Evolutionary conservation across 352 stramenopile genomes (phyloP).

Genomic region (Phytopythium sindhum): DNA sequence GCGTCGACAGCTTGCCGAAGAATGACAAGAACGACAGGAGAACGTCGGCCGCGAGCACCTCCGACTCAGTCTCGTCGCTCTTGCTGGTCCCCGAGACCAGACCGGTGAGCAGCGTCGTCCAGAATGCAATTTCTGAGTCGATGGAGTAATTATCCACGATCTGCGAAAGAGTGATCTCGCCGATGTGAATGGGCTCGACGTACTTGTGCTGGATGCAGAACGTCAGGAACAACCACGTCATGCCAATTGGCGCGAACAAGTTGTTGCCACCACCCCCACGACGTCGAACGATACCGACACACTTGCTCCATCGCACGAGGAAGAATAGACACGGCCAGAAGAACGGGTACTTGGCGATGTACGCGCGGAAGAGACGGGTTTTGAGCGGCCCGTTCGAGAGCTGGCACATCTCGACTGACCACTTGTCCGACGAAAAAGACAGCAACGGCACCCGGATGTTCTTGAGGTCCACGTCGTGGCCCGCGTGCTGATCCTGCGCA

Average conservation of each 20-base stretch:
- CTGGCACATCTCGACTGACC: conserved; percentile 63
- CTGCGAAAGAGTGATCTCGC: conserved; percentile 25
- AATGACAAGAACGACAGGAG: conserved; percentile 55
- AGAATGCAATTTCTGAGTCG: conserved; percentile 66
- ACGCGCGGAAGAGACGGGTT: conserved; percentile 62
- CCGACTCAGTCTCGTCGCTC: conserved; percentile 8
- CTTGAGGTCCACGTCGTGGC: conserved; percentile 34
- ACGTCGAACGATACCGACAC: conserved; percentile 56
- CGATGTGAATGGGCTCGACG: conserved; percentile 34
- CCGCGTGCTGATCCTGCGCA: conserved; percentile 1
- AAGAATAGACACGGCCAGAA: conserved; percentile 77
- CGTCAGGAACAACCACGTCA: conserved; percentile 70
- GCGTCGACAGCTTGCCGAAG: conserved; percentile 55
- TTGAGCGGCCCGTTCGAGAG: conserved; percentile 62
- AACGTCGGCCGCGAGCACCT: conserved; percentile 37
- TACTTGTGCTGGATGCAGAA: conserved; percentile 59
- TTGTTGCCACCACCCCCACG: conserved; percentile 42
- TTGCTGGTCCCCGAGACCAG: conserved; percentile 22
- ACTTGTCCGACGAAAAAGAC: conserved; percentile 59
- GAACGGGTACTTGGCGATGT: conserved; percentile 64
- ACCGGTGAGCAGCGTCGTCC: conserved; percentile 43
- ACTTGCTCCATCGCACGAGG: conserved; percentile 74
- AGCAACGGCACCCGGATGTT: conserved; percentile 57
- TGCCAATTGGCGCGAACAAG: conserved; percentile 59
- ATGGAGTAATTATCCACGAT: conserved; percentile 40